Conservation (phyloP, 805 yeast species). For the Metschnikowia matae region DNA sequence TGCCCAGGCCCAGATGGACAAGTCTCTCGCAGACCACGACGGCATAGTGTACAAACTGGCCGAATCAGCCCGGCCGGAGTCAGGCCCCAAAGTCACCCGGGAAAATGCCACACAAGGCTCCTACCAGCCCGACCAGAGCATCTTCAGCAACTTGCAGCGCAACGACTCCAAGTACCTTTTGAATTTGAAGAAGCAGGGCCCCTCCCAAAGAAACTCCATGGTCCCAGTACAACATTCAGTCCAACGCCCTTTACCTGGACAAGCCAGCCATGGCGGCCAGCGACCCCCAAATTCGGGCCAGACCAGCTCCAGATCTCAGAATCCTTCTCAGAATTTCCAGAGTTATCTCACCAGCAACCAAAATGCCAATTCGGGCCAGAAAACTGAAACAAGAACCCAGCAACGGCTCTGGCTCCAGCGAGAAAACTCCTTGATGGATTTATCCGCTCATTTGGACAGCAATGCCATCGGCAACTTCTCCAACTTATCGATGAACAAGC, state of each 20-base stretch:
- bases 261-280: neutral
- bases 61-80: slow-evolving; percentile 5
- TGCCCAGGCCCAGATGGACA: slow-evolving; percentile 4
- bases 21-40: slow-evolving; percentile 4
- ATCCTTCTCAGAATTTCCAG: slow-evolving; percentile 24
- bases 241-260: slow-evolving; percentile 2
- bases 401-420: slow-evolving; percentile 81
- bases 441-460: slow-evolving; percentile 32
- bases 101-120: slow-evolving; percentile 32
- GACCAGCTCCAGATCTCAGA: neutral
- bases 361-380: slow-evolving; percentile 6
- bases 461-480: slow-evolving; percentile 33
- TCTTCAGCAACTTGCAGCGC: slow-evolving; percentile 39
- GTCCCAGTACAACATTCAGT: neutral
- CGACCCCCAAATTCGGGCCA: neutral
- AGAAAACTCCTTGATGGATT: slow-evolving; percentile 65
- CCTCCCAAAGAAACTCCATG: neutral
- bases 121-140: slow-evolving; percentile 41
- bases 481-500: slow-evolving; percentile 34
- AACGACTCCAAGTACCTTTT: slow-evolving; percentile 33
- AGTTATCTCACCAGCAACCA: slow-evolving; percentile 27
- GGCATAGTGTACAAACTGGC: slow-evolving; percentile 4
- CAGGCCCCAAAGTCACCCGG: slow-evolving; percentile 32
- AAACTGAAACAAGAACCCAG: slow-evolving; percentile 66
- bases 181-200: slow-evolving; percentile 20